Conservation (phyloP, 2,329 filamentous ascomycete species). For the Calonectria henricotiae region DNA sequence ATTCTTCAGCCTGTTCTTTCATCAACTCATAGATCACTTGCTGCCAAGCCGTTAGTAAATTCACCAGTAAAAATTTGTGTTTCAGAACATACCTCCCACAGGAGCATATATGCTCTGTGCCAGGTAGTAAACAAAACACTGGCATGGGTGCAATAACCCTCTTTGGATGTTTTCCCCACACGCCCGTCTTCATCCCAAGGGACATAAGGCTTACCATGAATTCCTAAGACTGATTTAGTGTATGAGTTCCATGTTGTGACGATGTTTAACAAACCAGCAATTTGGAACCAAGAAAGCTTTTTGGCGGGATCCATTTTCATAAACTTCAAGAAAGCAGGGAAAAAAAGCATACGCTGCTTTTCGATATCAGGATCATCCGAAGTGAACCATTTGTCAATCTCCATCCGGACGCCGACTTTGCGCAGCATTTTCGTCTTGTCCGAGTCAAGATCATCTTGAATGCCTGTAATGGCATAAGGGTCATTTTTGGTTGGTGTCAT, state of each 20-base stretch:
- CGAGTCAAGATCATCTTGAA: conserved; percentile 9
- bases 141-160: conserved; percentile 31
- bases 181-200: not conserved
- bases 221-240: not conserved
- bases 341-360: conserved; percentile 16
- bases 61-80: too few relatives aligned
- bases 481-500: not conserved
- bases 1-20: not conserved
- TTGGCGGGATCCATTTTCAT: conserved; percentile 2
- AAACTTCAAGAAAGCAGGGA: conserved; percentile 17
- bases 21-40: conserved; percentile 6
- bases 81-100: conserved; percentile 24
- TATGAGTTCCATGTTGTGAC: too few relatives aligned
- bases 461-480: conserved; percentile 16
- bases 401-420: conserved; percentile 12
- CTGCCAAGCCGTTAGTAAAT: not conserved
- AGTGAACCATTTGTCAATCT: conserved; percentile 19
- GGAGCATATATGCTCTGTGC: conserved; percentile 34
- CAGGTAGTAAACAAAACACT: conserved; percentile 27
- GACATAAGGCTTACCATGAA: not conserved
- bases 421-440: not conserved
- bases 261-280: conserved; percentile 2
- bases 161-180: not conserved
- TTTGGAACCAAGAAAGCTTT: conserved; percentile 22
- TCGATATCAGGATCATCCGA: not conserved